Evolutionary conservation across 768 basidiomycete species (phyloP).

Genomic region (Chalciporus chontae): DNA sequence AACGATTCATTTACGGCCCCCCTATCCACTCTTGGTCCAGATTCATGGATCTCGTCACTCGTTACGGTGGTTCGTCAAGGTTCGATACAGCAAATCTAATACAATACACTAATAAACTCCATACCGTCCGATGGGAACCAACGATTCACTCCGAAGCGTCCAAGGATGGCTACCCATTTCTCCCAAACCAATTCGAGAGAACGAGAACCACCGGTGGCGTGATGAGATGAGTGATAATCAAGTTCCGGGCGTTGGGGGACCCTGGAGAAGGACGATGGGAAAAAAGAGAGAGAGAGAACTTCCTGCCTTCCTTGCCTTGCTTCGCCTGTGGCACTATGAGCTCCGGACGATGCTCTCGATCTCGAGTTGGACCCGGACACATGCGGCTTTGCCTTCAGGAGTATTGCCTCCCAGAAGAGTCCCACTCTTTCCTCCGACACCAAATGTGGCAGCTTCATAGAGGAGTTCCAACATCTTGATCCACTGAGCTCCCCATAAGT

Average conservation of each 20-base stretch:
- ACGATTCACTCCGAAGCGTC: too few species aligned
- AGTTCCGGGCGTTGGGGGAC: too few species aligned
- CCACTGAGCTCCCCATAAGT: conserved; percentile 78
- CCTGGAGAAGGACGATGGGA: too few species aligned
- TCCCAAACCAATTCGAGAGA: background rate
- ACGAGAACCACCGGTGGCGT: conserved; percentile 17
- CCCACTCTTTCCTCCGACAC: conserved; percentile 37
- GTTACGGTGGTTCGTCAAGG: background rate
- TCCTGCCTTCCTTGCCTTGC: background rate
- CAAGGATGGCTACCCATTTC: too few species aligned
- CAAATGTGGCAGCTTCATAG: conserved; percentile 59
- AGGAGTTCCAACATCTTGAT: conserved; percentile 65
- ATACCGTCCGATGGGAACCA: too few species aligned
- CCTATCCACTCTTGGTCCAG: background rate
- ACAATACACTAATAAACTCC: too few species aligned
- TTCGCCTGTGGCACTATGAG: conserved; percentile 12
- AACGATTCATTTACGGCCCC: conserved; percentile 21
- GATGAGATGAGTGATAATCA: background rate
- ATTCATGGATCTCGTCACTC: conserved; percentile 4
- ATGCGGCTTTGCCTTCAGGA: conserved; percentile 62
- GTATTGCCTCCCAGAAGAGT: conserved; percentile 53
- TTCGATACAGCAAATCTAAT: too few species aligned
- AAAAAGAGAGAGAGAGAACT: background rate
- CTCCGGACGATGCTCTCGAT: conserved; percentile 57
- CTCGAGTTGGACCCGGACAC: conserved; percentile 60